Evolutionary conservation across 2,329 filamentous ascomycete species (phyloP).

Genomic region (Monilinia vaccinii-corymbosi): DNA sequence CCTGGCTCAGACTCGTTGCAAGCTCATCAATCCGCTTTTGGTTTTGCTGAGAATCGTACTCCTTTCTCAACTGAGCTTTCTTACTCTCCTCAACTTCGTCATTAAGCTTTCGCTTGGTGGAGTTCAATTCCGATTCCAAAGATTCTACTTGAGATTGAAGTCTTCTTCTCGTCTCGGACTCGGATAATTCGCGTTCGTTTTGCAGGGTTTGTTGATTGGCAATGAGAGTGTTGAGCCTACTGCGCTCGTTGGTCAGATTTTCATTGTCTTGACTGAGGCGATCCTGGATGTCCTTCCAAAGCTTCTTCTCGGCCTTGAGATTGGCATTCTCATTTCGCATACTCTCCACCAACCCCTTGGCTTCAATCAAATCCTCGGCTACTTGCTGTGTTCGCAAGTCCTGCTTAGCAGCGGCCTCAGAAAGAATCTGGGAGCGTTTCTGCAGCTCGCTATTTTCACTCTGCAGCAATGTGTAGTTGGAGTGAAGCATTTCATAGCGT

Average conservation of each 20-base stretch:
- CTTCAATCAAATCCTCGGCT: slow-evolving; percentile 85
- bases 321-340: slow-evolving; percentile 87
- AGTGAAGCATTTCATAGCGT: slow-evolving; percentile 80
- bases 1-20: slow-evolving; percentile 66
- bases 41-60: slow-evolving; percentile 80
- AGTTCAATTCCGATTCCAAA: slow-evolving; percentile 68
- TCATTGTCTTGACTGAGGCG: slow-evolving; percentile 85
- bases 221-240: slow-evolving; percentile 72
- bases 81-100: slow-evolving; percentile 78
- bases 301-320: slow-evolving; percentile 85
- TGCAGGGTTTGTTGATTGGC: slow-evolving; percentile 79
- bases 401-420: slow-evolving; percentile 79
- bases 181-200: slow-evolving; percentile 81
- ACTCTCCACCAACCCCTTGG: slow-evolving; percentile 71
- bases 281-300: slow-evolving; percentile 90
- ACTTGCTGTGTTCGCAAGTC: slow-evolving; percentile 86
- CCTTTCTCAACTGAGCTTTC: slow-evolving; percentile 73
- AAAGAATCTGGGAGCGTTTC: slow-evolving; percentile 66
- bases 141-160: slow-evolving; percentile 69
- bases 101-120: slow-evolving; percentile 72
- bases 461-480: slow-evolving; percentile 76
- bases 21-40: slow-evolving; percentile 92
- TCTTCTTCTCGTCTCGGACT: slow-evolving; percentile 72
- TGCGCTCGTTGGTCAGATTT: slow-evolving; percentile 71
- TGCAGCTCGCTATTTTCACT: slow-evolving; percentile 79